These are phyloP conservation scores for Sugiyamaella grinbergsii DNA, from an alignment of 1,139 yeast species.

Conservation along the genomic window DNA sequence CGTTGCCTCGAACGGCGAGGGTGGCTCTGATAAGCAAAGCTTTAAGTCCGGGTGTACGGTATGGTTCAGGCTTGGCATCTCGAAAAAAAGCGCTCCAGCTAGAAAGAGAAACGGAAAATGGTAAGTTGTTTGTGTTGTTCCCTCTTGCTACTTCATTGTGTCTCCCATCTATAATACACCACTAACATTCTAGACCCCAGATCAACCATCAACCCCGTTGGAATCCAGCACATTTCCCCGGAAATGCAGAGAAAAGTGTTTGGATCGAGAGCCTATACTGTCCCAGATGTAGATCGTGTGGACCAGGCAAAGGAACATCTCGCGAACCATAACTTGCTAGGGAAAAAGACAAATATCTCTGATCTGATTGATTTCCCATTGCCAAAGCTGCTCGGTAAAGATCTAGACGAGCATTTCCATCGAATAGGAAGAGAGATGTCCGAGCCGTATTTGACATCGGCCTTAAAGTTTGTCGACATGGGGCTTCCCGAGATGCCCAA, in stretches of 20 bases:
- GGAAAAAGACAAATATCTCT: conserved; percentile 69
- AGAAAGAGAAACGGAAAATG: neutral
- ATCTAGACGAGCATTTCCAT: conserved; percentile 83
- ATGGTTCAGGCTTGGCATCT: no score
- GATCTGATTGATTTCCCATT: conserved; percentile 64
- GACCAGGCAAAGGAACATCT: conserved; percentile 66
- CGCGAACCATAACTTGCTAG: conserved; percentile 64
- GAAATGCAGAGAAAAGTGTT: conserved; percentile 36
- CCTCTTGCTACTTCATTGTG: neutral
- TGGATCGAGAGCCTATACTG: conserved; percentile 26
- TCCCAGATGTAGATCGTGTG: conserved; percentile 45
- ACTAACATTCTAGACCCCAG: conserved; percentile 12
- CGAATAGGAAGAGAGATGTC: conserved; percentile 60
- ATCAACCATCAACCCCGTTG: conserved; percentile 55
- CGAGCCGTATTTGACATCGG: conserved; percentile 62
- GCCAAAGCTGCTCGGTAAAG: conserved; percentile 69
- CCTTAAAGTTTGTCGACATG: conserved; percentile 45
- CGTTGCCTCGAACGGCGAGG: no score
- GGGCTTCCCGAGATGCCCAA: conserved; percentile 53
- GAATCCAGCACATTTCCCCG: conserved; percentile 45
- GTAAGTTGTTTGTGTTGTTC: no score
- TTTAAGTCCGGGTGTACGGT: no score
- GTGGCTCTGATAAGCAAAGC: no score
- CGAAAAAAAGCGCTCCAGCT: no score
- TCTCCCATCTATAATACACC: neutral